Evolutionary conservation across 1,284 basidiomycete genomes (phyloP), one percentile per base, ranked within the genome.

Genomic region (Ustilago esculenta): DNA sequence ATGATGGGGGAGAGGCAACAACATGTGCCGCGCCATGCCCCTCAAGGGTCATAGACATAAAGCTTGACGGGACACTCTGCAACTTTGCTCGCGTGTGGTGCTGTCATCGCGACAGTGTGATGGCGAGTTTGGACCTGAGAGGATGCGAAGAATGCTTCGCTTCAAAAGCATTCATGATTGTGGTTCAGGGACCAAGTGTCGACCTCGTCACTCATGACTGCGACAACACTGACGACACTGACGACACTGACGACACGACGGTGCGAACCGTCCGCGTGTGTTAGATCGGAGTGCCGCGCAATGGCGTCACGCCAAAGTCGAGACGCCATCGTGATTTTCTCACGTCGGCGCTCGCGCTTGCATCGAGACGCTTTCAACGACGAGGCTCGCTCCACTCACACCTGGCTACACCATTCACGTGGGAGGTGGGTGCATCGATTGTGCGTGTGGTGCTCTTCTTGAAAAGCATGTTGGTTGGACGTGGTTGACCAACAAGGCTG

Each of bases 31-130:
- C 3, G 92, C 92, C 74, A 94, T 85, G 39, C 92, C 92, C 23
- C 90, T 88, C 79, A 88, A 92, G 94, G 88, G 80, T 96, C 93
- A 82, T 96, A 96, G 0, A 95, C 88, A 77, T 93, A 94, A 33
- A 96, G 86, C 75, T 90, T 49, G 52, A 70, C 67, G 1, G 67
- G 51, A 23, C 51, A 49, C 12, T 49, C 37, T n/a, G 23, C 51
- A 27, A 64, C 60, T 5, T 57, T 43, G 24, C 9, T 5, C 3
- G 44, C 5, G 10, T 56, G 53, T 6, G 32, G 15, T 7, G 30
- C 24, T 7, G 54, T 12, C 54, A 64, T 64, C 5, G 15, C 51
- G 17, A 10, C 4, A 11, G 15, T 14, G 14, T 17, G 17, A 18
- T n/a, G n/a, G n/a, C n/a, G n/a, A n/a, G n/a, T n/a, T n/a, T n/a